Conservation (phyloP, 139 green algal species). For the Diplosphaera chodatii region DNA sequence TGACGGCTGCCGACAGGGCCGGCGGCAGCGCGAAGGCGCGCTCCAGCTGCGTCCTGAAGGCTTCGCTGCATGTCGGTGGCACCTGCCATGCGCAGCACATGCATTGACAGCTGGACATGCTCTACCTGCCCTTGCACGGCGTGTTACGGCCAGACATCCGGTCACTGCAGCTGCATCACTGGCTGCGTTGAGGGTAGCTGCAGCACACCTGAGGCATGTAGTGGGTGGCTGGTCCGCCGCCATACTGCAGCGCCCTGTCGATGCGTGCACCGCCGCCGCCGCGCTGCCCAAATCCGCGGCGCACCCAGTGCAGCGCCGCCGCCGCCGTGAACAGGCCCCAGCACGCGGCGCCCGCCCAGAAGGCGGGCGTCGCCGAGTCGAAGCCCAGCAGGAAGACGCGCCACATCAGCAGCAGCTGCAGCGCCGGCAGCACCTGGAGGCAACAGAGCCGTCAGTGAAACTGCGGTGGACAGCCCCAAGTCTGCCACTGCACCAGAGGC, state of each 20-base stretch:
- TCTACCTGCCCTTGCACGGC: too few species aligned
- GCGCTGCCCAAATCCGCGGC: background rate
- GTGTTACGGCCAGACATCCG: too few species aligned
- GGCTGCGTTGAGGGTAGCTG: too few species aligned
- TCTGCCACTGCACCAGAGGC: too few species aligned
- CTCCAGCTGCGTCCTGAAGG: background rate
- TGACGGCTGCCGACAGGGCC: background rate
- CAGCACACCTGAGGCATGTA: background rate
- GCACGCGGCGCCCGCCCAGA: background rate
- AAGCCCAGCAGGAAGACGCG: background rate
- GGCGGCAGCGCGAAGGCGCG: background rate
- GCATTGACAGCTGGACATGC: too few species aligned
- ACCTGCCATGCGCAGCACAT: too few species aligned
- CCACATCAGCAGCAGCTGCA: conserved; percentile 1
- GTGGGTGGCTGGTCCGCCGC: background rate
- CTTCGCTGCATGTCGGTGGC: background rate
- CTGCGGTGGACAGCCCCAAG: too few species aligned
- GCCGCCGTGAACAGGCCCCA: background rate
- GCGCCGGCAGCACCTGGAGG: background rate
- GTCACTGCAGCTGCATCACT: too few species aligned
- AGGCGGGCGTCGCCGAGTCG: background rate
- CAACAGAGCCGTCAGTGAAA: too few species aligned
- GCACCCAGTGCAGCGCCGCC: background rate
- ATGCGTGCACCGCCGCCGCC: background rate
- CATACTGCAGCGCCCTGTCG: background rate